phyloP scores from a whole-genome alignment of 345 rosid species.

The Nephelium lappaceum region DNA sequence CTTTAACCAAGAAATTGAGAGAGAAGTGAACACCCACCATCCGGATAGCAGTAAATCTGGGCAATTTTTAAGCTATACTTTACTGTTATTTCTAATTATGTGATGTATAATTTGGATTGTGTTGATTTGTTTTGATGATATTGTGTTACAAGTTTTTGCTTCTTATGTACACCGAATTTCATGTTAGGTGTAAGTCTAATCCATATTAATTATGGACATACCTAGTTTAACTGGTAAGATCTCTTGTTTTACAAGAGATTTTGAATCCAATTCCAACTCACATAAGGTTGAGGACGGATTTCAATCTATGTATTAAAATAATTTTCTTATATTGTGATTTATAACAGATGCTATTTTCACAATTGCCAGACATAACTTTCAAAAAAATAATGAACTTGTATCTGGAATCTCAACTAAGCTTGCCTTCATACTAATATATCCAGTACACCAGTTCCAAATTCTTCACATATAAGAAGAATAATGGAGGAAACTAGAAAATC shows the following conservation, averaged over 20 bases:
- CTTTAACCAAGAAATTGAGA: conserved; percentile 50
- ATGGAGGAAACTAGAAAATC: no score
- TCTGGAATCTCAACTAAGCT: background rate
- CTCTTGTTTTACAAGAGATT: no score
- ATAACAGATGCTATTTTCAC: background rate
- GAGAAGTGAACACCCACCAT: conserved; percentile 39
- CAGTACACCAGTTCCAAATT: no score
- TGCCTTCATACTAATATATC: no score
- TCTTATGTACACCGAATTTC: background rate
- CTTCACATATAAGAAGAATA: no score
- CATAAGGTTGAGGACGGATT: no score
- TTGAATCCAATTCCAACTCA: no score
- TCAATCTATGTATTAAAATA: no score
- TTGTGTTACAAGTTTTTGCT: background rate
- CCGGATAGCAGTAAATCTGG: background rate
- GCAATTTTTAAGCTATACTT: background rate
- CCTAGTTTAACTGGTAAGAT: no score
- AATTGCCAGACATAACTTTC: background rate
- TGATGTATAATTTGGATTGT: background rate
- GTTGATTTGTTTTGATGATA: background rate
- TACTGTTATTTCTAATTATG: background rate
- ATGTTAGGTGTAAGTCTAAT: background rate
- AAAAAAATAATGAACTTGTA: background rate
- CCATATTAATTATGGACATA: background rate
- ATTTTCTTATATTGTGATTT: background rate